Percentiles rank a stretch among this genome's conserved stretches.
phyloP scores from a whole-genome alignment of 2,329 filamentous ascomycete genomes.

The Penicillium sp. region DNA sequence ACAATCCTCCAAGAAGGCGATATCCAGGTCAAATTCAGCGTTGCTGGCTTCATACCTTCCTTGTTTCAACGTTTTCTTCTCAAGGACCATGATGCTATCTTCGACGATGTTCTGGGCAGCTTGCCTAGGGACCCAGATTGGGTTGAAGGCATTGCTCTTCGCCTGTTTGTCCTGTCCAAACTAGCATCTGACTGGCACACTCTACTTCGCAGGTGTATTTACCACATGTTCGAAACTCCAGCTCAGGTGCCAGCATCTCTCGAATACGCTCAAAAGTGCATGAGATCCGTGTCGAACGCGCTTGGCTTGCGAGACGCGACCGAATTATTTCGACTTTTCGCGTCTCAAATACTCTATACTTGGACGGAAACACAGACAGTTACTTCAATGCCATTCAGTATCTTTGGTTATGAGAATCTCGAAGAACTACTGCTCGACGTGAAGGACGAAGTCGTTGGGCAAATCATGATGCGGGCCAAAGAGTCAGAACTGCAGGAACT shows the following conservation, averaged over 20 bases:
- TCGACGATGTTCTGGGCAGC: conserved; percentile 76
- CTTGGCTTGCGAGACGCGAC: conserved; percentile 65
- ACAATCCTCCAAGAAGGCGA: conserved; percentile 65
- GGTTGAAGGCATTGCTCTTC: conserved; percentile 79
- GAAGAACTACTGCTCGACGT: conserved; percentile 67
- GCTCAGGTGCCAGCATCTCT: conserved; percentile 65
- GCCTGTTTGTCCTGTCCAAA: conserved; percentile 71
- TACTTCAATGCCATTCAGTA: conserved; percentile 73
- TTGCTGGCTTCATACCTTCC: conserved; percentile 66
- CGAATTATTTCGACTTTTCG: conserved; percentile 78
- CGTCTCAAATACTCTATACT: conserved; percentile 84
- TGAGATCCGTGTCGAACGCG: conserved; percentile 62
- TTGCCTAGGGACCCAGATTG: conserved; percentile 71
- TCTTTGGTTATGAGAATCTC: conserved; percentile 75
- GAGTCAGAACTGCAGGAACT: conserved; percentile 62
- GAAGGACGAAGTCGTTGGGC: conserved; percentile 72
- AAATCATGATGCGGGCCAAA: conserved; percentile 78
- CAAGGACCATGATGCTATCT: conserved; percentile 76
- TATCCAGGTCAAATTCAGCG: conserved; percentile 71
- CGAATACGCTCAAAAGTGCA: conserved; percentile 69
- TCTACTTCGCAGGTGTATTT: conserved; percentile 79
- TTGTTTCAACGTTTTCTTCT: conserved; percentile 83
- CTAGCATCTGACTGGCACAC: conserved; percentile 84
- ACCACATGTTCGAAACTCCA: conserved; percentile 90
- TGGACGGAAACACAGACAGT: conserved; percentile 73